Evolutionary conservation across 495 filamentous ascomycete species (phyloP), one percentile per base, ranked within the genome.

Genomic region (Lasiosphaeria ovina): DNA sequence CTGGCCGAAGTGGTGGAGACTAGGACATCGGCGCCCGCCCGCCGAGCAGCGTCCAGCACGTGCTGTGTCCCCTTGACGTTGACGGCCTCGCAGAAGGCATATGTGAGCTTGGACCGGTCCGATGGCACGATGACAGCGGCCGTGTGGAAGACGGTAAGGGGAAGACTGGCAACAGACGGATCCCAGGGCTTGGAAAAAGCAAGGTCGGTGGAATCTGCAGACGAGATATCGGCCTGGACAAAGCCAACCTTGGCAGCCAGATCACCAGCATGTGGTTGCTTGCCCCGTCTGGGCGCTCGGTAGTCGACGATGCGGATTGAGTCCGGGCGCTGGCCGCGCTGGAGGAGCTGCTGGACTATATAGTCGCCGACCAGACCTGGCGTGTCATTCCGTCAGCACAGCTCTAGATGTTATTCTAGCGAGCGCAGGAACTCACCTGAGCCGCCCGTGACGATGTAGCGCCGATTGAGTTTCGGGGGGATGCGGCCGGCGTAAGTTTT

Each of bases 21-120:
- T 42, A 88, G 81, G 8, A 81, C 77, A 52, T 80, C 75, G 16
- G 80, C 81, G 4, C 79, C 81, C 35, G 69, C 70, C 40, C 66
- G 60, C 57, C 76, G 75, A 6, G 84, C 79, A 6, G 79, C 79
- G 10, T 77, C 73, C 9, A 89, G 68, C 32, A 87, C 77, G 57
- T 86, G 81, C 54, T 73, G 74, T 3, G 86, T 88, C 6, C 85
- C 85, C 17, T 74, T 74, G 36, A 88, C 77, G 64, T 89, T 88
- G 58, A 82, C 72, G 3, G 69, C 64, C 57, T 77, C 75, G 44
- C 71, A 72, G 53, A 78, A 73, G 32, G 57, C 64, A 50, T 72
- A 75, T 9, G 64, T 66, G 35, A 73, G 69, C 45, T 62, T 65
- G 42, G 70, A 75, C 31, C 77, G 65, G 47, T 79, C 77, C 0